Evolutionary conservation across 176 grass and related monocot genomes (phyloP).

Genomic region (Tillandsia fasciculata): DNA sequence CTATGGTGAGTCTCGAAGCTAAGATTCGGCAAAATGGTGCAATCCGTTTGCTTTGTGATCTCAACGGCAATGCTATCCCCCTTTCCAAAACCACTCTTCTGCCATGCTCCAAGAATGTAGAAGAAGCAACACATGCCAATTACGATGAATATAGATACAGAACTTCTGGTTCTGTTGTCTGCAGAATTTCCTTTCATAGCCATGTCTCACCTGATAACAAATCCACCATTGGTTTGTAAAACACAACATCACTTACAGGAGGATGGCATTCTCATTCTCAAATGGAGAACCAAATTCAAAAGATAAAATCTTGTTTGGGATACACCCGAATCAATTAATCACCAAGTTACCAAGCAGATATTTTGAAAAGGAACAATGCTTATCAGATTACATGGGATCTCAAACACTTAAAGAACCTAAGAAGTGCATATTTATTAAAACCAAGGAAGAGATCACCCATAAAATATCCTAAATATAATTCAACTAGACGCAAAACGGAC

Average conservation of each 20-base stretch:
- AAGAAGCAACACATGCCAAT: slow-evolving; percentile 90
- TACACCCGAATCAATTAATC: too few relatives aligned
- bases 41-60: slow-evolving; percentile 79
- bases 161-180: slow-evolving; percentile 69
- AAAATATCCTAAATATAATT: neutral
- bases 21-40: slow-evolving; percentile 64
- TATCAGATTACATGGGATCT: neutral
- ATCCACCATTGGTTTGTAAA: neutral
- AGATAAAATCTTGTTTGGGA: neutral
- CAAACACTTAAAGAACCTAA: neutral
- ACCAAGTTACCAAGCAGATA: neutral
- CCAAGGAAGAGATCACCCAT: neutral
- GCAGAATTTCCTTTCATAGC: slow-evolving; percentile 43
- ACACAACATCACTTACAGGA: neutral
- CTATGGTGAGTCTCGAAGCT: slow-evolving; percentile 61
- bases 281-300: neutral
- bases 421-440: neutral
- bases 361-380: neutral
- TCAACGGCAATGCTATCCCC: slow-evolving; percentile 89
- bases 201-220: slow-evolving; percentile 27
- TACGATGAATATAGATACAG: slow-evolving; percentile 54
- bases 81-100: slow-evolving; percentile 90
- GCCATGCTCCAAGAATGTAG: slow-evolving; percentile 84
- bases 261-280: neutral
- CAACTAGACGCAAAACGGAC: neutral